Evolutionary conservation across 164 flowering plant genomes (phyloP).

Genomic region (Vitis rotundifolia): DNA sequence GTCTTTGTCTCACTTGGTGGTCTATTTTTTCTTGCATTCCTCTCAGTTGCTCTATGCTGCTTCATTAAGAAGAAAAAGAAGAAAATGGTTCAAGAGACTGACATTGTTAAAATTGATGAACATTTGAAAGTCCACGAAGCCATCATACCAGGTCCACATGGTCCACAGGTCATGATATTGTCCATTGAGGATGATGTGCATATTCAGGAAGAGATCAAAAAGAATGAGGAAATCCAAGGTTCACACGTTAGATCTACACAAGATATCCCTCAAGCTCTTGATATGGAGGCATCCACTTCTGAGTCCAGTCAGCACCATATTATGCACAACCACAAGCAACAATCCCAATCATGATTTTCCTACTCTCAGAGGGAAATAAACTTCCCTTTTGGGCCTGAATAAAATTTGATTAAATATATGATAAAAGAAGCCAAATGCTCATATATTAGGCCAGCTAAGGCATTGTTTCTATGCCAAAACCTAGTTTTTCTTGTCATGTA

Average conservation of each 20-base stretch:
- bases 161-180: conserved; percentile 30
- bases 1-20: conserved; percentile 66
- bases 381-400: neutral
- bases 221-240: conserved; percentile 26
- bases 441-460: too few species aligned
- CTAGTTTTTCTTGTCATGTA: too few species aligned
- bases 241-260: conserved; percentile 13
- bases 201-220: conserved; percentile 47
- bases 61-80: conserved; percentile 58
- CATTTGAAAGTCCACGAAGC: conserved; percentile 45
- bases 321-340: conserved; percentile 14
- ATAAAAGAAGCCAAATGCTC: too few species aligned
- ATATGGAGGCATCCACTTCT: conserved; percentile 20
- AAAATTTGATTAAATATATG: too few species aligned
- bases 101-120: conserved; percentile 36
- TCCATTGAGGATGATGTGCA: conserved; percentile 53
- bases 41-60: conserved; percentile 56
- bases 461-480: too few species aligned
- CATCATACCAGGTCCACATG: conserved; percentile 48
- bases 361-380: too few species aligned
- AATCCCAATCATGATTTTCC: too few species aligned
- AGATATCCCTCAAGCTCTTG: conserved; percentile 10
- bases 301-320: conserved; percentile 21
- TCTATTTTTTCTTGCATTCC: conserved; percentile 62
- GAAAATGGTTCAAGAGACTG: conserved; percentile 32